A percentile compares a stretch with the other conserved stretches of the same genome.
These are phyloP conservation scores for Datisca glomerata DNA, from an alignment of 306 rosid genomes.

Conservation along the genomic window DNA sequence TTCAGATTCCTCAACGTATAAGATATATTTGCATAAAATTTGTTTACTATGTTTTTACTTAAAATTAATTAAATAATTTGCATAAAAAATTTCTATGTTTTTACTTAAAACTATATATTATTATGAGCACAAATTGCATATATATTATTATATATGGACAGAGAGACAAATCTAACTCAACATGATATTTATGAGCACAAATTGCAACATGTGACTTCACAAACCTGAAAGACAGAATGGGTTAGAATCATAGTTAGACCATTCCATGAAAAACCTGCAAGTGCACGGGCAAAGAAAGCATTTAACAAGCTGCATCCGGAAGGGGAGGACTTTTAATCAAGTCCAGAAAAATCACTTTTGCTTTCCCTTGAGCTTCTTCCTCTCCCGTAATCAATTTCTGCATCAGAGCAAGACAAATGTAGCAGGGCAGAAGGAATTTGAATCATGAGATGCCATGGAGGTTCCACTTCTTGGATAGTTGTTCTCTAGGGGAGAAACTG, in stretches of 20 bases:
- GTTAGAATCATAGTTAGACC: background rate
- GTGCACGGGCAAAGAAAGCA: too few relatives aligned
- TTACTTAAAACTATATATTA: too few relatives aligned
- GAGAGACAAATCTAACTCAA: too few relatives aligned
- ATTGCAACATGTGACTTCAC: too few relatives aligned
- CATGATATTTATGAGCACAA: background rate
- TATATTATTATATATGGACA: too few relatives aligned
- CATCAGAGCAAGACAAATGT: slow-evolving; percentile 73
- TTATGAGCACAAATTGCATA: too few relatives aligned
- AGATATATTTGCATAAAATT: too few relatives aligned
- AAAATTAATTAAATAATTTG: too few relatives aligned
- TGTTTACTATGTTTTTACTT: too few relatives aligned
- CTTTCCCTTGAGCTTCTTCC: slow-evolving; percentile 75
- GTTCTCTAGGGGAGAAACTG: slow-evolving; percentile 62
- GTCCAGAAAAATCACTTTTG: slow-evolving; percentile 55
- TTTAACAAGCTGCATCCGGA: slow-evolving; percentile 20
- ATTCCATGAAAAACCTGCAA: too few relatives aligned
- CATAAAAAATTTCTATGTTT: too few relatives aligned
- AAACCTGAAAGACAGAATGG: background rate
- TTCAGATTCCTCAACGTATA: too few relatives aligned
- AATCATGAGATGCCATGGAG: slow-evolving; percentile 62
- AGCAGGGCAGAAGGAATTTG: slow-evolving; percentile 90
- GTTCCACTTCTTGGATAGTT: slow-evolving; percentile 56
- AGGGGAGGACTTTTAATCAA: slow-evolving; percentile 35
- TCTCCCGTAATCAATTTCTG: slow-evolving; percentile 91